phyloP scores from a whole-genome alignment of 179 eudicot species.

The Silene coronaria region DNA sequence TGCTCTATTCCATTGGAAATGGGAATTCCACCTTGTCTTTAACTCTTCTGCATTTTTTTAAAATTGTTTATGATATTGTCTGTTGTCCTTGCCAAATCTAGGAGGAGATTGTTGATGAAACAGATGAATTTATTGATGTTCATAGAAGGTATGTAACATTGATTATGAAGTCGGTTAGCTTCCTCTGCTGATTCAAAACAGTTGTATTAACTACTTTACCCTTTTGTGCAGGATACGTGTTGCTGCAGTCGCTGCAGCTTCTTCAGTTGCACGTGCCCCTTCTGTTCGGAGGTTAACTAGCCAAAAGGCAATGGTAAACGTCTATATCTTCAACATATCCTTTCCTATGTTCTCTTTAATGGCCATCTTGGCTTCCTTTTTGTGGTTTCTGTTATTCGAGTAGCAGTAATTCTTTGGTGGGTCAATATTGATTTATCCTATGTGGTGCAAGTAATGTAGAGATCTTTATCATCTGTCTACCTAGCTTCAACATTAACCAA shows the following conservation, averaged over 20 bases:
- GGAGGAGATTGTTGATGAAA: conserved; percentile 98
- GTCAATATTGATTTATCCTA: neutral
- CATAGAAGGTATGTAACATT: conserved; percentile 63
- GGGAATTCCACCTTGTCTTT: neutral
- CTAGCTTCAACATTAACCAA: neutral
- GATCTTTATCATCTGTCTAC: neutral
- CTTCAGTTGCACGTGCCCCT: conserved; percentile 45
- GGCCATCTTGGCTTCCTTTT: conserved; percentile 5
- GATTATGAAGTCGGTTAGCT: neutral
- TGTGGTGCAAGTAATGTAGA: neutral
- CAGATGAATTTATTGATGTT: conserved; percentile 87
- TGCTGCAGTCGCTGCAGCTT: conserved; percentile 52
- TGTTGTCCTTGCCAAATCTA: conserved; percentile 23
- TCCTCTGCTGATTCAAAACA: conserved; percentile 13
- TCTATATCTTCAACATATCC: neutral
- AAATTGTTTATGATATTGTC: neutral
- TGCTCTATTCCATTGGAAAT: neutral
- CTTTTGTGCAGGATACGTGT: conserved; percentile 42
- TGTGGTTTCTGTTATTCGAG: neutral
- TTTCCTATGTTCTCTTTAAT: neutral
- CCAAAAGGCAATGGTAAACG: conserved; percentile 38
- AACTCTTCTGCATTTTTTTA: neutral
- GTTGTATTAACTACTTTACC: conserved; percentile 11
- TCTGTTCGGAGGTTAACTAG: conserved; percentile 39
- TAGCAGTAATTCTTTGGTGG: neutral